Percentiles rank a stretch among this genome's conserved stretches.
These are phyloP conservation scores for Wickerhamomyces tratensis DNA, from an alignment of 805 yeast species.

Conservation along the genomic window DNA sequence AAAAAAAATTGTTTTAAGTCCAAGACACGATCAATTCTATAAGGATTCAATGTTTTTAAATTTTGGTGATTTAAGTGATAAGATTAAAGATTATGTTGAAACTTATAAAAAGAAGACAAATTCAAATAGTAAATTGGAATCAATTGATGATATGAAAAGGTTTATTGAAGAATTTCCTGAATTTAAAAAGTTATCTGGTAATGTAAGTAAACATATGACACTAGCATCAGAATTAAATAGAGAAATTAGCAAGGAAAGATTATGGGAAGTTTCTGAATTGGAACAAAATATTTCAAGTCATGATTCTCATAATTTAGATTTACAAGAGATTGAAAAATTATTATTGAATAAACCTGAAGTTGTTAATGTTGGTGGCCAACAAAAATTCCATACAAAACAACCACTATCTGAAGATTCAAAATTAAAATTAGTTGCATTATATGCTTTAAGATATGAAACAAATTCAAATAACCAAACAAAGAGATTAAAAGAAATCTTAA, in stretches of 20 bases:
- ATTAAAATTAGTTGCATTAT: conserved; percentile 63
- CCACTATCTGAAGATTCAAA: conserved; percentile 46
- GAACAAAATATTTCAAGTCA: conserved; percentile 78
- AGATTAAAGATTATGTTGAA: conserved; percentile 74
- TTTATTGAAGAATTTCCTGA: conserved; percentile 93
- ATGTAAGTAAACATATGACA: conserved; percentile 87
- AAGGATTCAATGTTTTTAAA: conserved; percentile 76
- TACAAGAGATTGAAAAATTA: conserved; percentile 44
- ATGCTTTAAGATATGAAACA: conserved; percentile 60
- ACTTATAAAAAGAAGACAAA: conserved; percentile 76
- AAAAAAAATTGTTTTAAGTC: conserved; percentile 53
- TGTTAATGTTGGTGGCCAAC: conserved; percentile 14
- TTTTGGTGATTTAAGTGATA: conserved; percentile 91
- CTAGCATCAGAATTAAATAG: conserved; percentile 81
- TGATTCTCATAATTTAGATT: conserved; percentile 47
- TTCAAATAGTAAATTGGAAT: conserved; percentile 57
- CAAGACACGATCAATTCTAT: conserved; percentile 69
- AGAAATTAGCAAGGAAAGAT: conserved; percentile 47
- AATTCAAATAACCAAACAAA: conserved; percentile 34
- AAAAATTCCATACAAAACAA: conserved; percentile 19
- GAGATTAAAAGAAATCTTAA: conserved; percentile 28
- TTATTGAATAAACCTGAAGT: conserved; percentile 25
- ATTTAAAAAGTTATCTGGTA: conserved; percentile 76
- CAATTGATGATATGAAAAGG: conserved; percentile 83
- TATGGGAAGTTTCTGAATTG: conserved; percentile 83